Evolutionary conservation across 768 basidiomycete genomes (phyloP).

Genomic region (Exidia glandulosa): DNA sequence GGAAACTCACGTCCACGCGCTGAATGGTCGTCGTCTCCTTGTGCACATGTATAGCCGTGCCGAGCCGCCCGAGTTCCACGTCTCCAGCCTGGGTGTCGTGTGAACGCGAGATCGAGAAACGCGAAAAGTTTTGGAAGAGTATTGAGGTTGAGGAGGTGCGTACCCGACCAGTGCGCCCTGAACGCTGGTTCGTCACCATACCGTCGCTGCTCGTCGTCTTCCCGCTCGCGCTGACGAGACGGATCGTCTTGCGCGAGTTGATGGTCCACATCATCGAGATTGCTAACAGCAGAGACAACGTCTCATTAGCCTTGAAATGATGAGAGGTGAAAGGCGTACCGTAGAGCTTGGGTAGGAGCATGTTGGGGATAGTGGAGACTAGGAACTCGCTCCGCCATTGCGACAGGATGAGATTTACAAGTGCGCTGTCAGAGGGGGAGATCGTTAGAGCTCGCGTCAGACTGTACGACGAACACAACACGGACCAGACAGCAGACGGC

Average conservation of each 20-base stretch:
- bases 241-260: background rate
- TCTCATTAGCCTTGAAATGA: background rate
- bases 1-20: background rate
- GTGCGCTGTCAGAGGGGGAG: background rate
- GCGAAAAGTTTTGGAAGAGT: background rate
- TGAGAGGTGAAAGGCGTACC: background rate
- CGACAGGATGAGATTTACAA: background rate
- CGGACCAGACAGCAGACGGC: background rate
- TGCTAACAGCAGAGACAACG: background rate
- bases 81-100: background rate
- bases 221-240: background rate
- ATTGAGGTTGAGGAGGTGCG: background rate
- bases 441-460: background rate
- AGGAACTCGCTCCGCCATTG: background rate
- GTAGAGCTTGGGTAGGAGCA: background rate
- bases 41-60: background rate
- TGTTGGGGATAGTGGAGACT: background rate
- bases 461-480: background rate
- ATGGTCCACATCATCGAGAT: background rate
- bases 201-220: background rate
- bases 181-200: background rate
- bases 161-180: background rate
- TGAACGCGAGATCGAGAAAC: background rate
- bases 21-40: background rate
- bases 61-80: background rate